phyloP scores from a whole-genome alignment of 345 rosid species.

The Eucalyptus viminalis region DNA sequence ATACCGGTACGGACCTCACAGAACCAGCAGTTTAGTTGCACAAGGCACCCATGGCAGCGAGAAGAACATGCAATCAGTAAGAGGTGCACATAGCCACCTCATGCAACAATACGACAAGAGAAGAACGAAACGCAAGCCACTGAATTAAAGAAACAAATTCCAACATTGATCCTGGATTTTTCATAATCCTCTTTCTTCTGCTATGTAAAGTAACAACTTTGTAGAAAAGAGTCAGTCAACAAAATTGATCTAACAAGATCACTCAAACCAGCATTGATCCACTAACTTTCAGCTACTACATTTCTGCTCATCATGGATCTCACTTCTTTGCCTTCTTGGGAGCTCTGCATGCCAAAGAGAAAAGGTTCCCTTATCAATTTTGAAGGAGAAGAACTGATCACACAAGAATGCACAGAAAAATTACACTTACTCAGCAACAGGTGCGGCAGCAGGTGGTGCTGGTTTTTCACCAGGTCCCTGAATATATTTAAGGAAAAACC shows the following conservation, averaged over 20 bases:
- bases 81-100: neutral
- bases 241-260: conserved; percentile 6
- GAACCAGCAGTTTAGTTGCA: neutral
- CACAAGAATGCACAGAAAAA: neutral
- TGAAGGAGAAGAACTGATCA: neutral
- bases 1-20: neutral
- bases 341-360: conserved; percentile 16
- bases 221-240: neutral
- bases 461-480: conserved; percentile 55
- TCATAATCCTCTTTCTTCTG: neutral
- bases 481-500: neutral
- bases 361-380: neutral
- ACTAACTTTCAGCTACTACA: neutral
- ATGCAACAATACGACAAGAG: neutral
- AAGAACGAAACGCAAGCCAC: neutral
- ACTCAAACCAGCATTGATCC: neutral
- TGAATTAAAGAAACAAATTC: neutral
- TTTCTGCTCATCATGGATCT: neutral
- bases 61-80: neutral
- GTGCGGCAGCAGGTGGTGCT: conserved; percentile 19
- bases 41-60: neutral
- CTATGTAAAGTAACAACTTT: neutral
- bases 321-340: conserved; percentile 48
- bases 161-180: neutral
- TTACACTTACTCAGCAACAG: neutral